Evolutionary conservation across 345 rosid genomes (phyloP).

Genomic region (Linum usitatissimum): DNA sequence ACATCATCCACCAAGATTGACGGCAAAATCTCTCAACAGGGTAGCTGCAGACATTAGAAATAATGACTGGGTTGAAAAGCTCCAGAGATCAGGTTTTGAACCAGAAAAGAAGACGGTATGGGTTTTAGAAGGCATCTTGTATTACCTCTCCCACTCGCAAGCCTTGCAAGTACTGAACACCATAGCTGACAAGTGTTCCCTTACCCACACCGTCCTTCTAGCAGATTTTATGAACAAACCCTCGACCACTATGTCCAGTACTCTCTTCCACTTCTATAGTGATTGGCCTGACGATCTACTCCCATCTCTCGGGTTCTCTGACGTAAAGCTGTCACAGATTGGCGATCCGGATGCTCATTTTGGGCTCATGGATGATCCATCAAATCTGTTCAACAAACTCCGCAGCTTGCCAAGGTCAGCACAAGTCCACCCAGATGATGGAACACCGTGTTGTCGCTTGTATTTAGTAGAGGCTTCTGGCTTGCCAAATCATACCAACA

Average conservation of each 20-base stretch:
- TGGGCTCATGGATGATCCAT: slow-evolving; percentile 59
- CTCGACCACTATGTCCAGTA: slow-evolving; percentile 54
- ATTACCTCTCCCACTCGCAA: slow-evolving; percentile 65
- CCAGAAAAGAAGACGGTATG: slow-evolving; percentile 68
- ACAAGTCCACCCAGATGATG: slow-evolving; percentile 76
- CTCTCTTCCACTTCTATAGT: slow-evolving; percentile 72
- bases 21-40: slow-evolving; percentile 62
- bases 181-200: slow-evolving; percentile 58
- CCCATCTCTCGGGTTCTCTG: slow-evolving; percentile 76
- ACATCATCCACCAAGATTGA: slow-evolving; percentile 29
- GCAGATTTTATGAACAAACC: slow-evolving; percentile 95
- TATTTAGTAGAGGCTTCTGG: slow-evolving; percentile 89
- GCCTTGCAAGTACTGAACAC: slow-evolving; percentile 82
- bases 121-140: slow-evolving; percentile 91
- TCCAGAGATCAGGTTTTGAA: slow-evolving; percentile 53
- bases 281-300: slow-evolving; percentile 93
- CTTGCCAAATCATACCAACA: slow-evolving; percentile 39
- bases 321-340: slow-evolving; percentile 77
- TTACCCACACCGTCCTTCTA: slow-evolving; percentile 59
- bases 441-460: slow-evolving; percentile 84
- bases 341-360: slow-evolving; percentile 94
- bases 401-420: slow-evolving; percentile 63
- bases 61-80: slow-evolving; percentile 61
- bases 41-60: slow-evolving; percentile 73
- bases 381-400: slow-evolving; percentile 76